phyloP scores from a whole-genome alignment of 306 rosid species.

The barrel medic (Medicago truncatula) region MtrunA17r5.0-ANR NC_053045.1:64059001-64059500 shows the following conservation, averaged over 20 bases:
- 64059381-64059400: slow-evolving; percentile 66
- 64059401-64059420: slow-evolving; percentile 55
- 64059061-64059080: slow-evolving; percentile 61
- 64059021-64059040: slow-evolving; percentile 68
- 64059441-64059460: slow-evolving; percentile 54
- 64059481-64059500: slow-evolving; percentile 72
- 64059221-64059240: slow-evolving; percentile 66
- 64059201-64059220: slow-evolving; percentile 68
- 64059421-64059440: slow-evolving; percentile 51
- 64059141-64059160: slow-evolving; percentile 63
- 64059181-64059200: slow-evolving; percentile 72
- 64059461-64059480: slow-evolving; percentile 81
- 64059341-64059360: slow-evolving; percentile 47
- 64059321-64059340: slow-evolving; percentile 60
- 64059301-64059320: slow-evolving; percentile 72
- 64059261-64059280: slow-evolving; percentile 72
- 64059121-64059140: slow-evolving; percentile 56
- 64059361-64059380: slow-evolving; percentile 79
- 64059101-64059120: slow-evolving; percentile 74
- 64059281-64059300: slow-evolving; percentile 71
- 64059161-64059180: slow-evolving; percentile 75
- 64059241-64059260: slow-evolving; percentile 58
- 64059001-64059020: slow-evolving; percentile 49
- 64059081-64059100: slow-evolving; percentile 65
- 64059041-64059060: slow-evolving; percentile 55